phyloP scores from a whole-genome alignment of 2,329 filamentous ascomycete genomes.

The Hysterium pulicare region DNA sequence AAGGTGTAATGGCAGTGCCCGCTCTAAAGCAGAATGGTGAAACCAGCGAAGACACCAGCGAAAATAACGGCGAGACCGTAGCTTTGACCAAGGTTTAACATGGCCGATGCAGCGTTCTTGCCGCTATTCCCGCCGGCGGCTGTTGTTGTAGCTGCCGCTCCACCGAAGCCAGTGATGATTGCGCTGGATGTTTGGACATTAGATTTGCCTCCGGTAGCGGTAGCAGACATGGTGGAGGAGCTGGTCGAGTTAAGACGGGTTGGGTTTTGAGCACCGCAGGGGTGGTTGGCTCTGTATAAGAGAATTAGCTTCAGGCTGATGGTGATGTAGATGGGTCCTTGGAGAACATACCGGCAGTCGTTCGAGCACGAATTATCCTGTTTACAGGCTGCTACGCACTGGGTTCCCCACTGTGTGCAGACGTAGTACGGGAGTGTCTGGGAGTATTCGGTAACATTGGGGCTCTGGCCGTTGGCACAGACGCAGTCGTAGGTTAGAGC shows the following conservation, averaged over 20 bases:
- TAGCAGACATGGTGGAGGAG: slow-evolving; percentile 45
- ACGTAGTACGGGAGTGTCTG: slow-evolving; percentile 75
- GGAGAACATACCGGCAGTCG: slow-evolving; percentile 49
- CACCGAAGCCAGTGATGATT: slow-evolving; percentile 32
- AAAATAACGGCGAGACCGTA: slow-evolving; percentile 56
- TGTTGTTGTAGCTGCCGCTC: slow-evolving; percentile 21
- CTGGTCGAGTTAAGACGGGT: slow-evolving; percentile 56
- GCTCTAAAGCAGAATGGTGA: slow-evolving; percentile 43
- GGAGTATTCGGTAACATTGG: slow-evolving; percentile 74
- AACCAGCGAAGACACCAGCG: slow-evolving; percentile 56
- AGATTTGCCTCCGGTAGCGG: slow-evolving; percentile 33
- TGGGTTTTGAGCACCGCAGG: slow-evolving; percentile 69
- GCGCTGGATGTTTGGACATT: slow-evolving; percentile 18
- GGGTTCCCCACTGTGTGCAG: slow-evolving; percentile 67
- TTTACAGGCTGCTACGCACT: slow-evolving; percentile 62
- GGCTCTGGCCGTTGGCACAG: slow-evolving; percentile 63
- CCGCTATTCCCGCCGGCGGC: slow-evolving; percentile 20
- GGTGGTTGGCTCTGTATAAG: slow-evolving; percentile 53
- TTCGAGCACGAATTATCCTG: slow-evolving; percentile 57
- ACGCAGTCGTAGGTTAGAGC: slow-evolving; percentile 68
- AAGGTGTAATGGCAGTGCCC: background rate
- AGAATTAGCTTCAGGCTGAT: background rate
- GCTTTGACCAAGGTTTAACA: slow-evolving; percentile 52
- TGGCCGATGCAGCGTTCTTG: slow-evolving; percentile 35
- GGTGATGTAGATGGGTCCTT: background rate